phyloP scores from a whole-genome alignment of 2,329 filamentous ascomycete genomes.

The Colletotrichum sansevieriae region DNA sequence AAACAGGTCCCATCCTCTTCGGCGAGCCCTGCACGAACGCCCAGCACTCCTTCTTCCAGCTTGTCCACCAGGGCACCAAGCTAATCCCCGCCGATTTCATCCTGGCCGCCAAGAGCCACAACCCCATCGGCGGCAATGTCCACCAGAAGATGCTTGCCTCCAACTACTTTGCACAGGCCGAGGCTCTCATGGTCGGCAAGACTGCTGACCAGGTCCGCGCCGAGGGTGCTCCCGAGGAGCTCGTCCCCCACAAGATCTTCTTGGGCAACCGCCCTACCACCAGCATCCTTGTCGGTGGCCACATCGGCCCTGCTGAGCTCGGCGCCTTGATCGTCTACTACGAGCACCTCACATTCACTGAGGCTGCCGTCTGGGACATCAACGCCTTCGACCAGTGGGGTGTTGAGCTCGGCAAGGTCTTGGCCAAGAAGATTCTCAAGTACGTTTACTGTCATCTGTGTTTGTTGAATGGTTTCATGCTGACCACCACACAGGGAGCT shows the following conservation, averaged over 20 bases:
- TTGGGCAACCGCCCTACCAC: conserved; percentile 97
- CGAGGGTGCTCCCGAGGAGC: conserved; percentile 78
- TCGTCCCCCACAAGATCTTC: conserved; percentile 99
- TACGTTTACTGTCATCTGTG: conserved; percentile 31
- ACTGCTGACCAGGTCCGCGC: conserved; percentile 82
- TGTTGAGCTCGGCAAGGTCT: conserved; percentile 95
- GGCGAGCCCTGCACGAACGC: conserved; percentile 99
- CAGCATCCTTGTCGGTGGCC: conserved; percentile 87
- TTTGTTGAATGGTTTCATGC: not conserved
- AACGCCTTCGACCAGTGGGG: conserved; percentile 99
- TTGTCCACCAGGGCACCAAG: conserved; percentile 98
- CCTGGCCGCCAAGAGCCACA: conserved; percentile 95
- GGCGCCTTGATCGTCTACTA: conserved; percentile 98
- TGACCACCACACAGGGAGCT: conserved; percentile 72
- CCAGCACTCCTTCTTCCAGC: conserved; percentile 99
- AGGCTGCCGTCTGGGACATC: conserved; percentile 99
- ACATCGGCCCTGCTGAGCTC: conserved; percentile 93
- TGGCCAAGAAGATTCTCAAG: conserved; percentile 90
- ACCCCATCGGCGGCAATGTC: conserved; percentile 90
- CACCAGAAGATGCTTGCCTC: conserved; percentile 97
- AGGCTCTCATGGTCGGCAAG: conserved; percentile 93
- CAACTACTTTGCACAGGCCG: conserved; percentile 91
- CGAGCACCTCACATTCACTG: conserved; percentile 97
- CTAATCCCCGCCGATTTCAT: conserved; percentile 99
- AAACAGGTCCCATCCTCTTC: conserved; percentile 84